A percentile compares a stretch with the other conserved stretches of the same genome.
Conservation (phyloP, 2,329 filamentous ascomycete genomes). For the Claviceps digitariae region DNA sequence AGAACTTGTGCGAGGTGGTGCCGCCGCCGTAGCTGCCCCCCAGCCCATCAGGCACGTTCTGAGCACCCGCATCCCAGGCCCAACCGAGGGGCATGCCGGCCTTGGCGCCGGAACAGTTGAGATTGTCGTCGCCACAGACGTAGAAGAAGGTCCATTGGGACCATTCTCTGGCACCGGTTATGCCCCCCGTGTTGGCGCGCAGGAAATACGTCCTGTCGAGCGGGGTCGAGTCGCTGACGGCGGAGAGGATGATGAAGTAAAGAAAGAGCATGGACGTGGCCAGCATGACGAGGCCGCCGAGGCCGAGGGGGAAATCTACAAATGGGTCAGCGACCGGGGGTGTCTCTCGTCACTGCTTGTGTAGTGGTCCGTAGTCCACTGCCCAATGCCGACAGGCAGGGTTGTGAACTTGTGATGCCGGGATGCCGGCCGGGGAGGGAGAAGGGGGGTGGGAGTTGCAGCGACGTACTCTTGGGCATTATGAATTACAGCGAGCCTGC, state of each 20-base stretch:
- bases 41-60: slow-evolving; percentile 30
- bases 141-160: slow-evolving; percentile 90
- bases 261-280: slow-evolving; percentile 38
- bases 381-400: too few relatives aligned
- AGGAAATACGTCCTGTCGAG: slow-evolving; percentile 77
- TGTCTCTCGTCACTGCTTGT: background rate
- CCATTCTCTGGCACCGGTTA: slow-evolving; percentile 50
- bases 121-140: slow-evolving; percentile 54
- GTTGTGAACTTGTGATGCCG: too few relatives aligned
- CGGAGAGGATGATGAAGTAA: slow-evolving; percentile 46
- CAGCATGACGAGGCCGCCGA: slow-evolving; percentile 34
- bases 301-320: slow-evolving; percentile 27
- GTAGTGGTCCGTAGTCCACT: too few relatives aligned
- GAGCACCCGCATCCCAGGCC: slow-evolving; percentile 43
- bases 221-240: slow-evolving; percentile 33
- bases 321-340: background rate
- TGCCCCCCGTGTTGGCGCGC: slow-evolving; percentile 59
- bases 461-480: slow-evolving; percentile 9
- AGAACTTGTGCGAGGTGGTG: slow-evolving; percentile 51
- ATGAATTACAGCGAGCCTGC: slow-evolving; percentile 1
- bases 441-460: too few relatives aligned
- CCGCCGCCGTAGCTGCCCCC: slow-evolving; percentile 35
- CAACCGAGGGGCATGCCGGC: slow-evolving; percentile 59
- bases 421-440: background rate
- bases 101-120: slow-evolving; percentile 48